Conservation (phyloP, 2,329 filamentous ascomycete genomes). For the Pseudovirgaria hyperparasitica region DNA sequence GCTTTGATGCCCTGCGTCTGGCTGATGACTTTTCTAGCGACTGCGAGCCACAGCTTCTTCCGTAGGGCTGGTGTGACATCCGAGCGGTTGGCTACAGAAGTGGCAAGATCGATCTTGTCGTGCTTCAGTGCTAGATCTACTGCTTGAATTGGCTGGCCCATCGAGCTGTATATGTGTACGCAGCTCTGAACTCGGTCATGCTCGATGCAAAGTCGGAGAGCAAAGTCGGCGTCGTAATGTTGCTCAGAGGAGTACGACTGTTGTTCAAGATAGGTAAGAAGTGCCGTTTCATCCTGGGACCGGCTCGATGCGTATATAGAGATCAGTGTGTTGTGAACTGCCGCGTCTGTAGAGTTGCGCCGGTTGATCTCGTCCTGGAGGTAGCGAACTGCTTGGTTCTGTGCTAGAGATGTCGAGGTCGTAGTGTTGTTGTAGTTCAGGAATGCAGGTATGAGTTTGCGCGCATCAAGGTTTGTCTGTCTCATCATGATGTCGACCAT, state of each 20-base stretch:
- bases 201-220: slow-evolving; percentile 87
- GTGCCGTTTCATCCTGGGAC: slow-evolving; percentile 69
- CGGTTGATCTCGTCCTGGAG: slow-evolving; percentile 88
- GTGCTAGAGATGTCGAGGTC: slow-evolving; percentile 47
- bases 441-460: slow-evolving; percentile 82
- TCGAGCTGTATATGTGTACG: slow-evolving; percentile 93
- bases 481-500: slow-evolving; percentile 94
- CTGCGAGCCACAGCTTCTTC: slow-evolving; percentile 90
- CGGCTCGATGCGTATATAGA: slow-evolving; percentile 87
- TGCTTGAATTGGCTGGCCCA: slow-evolving; percentile 88
- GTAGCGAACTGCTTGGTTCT: slow-evolving; percentile 87
- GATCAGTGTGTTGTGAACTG: slow-evolving; percentile 92
- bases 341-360: slow-evolving; percentile 65
- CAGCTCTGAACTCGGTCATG: slow-evolving; percentile 86
- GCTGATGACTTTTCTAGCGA: slow-evolving; percentile 86
- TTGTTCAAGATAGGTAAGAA: slow-evolving; percentile 79
- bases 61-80: slow-evolving; percentile 66
- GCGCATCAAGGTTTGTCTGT: slow-evolving; percentile 70
- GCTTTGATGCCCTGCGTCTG: slow-evolving; percentile 70
- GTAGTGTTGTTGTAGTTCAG: slow-evolving; percentile 83
- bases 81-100: slow-evolving; percentile 76
- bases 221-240: slow-evolving; percentile 89
- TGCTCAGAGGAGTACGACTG: slow-evolving; percentile 65
- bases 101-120: slow-evolving; percentile 77
- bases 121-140: slow-evolving; percentile 88